Percentiles rank a stretch among this genome's conserved stretches.
phyloP scores from a whole-genome alignment of 73 alveolate species.

The Uronychia binucleata region DNA sequence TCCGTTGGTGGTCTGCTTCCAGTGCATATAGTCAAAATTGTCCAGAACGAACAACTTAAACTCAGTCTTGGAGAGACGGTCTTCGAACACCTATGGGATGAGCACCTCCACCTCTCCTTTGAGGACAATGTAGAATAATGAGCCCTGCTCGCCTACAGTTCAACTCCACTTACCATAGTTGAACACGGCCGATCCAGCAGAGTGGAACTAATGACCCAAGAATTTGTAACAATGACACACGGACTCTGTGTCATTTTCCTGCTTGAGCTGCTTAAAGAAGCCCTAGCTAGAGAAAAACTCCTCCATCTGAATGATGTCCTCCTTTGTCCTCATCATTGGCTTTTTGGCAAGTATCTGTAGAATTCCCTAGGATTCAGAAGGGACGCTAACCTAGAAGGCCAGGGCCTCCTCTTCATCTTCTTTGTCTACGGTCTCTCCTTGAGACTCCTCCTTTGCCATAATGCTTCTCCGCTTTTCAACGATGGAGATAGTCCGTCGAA shows the following conservation, averaged over 20 bases:
- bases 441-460: too few relatives aligned
- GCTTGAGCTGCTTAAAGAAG: background rate
- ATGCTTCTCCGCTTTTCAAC: too few relatives aligned
- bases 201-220: background rate
- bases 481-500: too few relatives aligned
- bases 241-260: background rate
- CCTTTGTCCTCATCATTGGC: background rate
- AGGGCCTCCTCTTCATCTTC: too few relatives aligned
- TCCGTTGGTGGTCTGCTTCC: constrained; percentile 3
- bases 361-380: too few relatives aligned
- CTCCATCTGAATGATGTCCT: background rate
- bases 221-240: background rate
- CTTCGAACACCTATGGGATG: constrained; percentile 12
- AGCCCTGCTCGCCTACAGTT: constrained; percentile 12
- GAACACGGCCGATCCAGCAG: background rate
- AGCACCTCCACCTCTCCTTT: constrained; percentile 31
- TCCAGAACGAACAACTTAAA: background rate
- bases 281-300: background rate
- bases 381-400: too few relatives aligned
- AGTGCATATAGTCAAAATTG: background rate
- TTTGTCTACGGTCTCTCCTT: too few relatives aligned
- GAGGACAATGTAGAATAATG: constrained; percentile 14
- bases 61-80: constrained; percentile 4
- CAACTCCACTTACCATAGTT: background rate
- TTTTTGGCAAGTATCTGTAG: background rate